Percentiles rank a stretch among this genome's conserved stretches.
These are phyloP conservation scores for Amanita pseudoporphyria DNA, from an alignment of 768 basidiomycete genomes.

Conservation along the genomic window DNA sequence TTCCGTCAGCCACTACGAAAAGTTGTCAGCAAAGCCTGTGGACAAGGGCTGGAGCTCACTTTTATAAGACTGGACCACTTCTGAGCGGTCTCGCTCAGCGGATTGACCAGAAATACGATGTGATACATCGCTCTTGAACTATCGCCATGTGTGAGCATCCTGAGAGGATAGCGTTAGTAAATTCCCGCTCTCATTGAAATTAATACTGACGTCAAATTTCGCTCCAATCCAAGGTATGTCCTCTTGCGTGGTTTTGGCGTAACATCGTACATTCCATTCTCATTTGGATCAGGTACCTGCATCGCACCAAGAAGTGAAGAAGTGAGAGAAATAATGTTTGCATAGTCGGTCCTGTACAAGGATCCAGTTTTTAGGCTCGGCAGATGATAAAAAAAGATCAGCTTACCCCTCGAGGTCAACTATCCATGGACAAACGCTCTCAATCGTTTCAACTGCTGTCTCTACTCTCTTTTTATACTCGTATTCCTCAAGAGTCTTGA, in stretches of 20 bases:
- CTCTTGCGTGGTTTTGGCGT: slow-evolving; percentile 48
- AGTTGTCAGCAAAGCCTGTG: neutral
- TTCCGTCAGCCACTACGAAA: slow-evolving; percentile 48
- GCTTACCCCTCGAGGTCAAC: slow-evolving; percentile 34
- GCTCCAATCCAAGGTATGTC: slow-evolving; percentile 50
- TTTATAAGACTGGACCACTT: slow-evolving; percentile 76
- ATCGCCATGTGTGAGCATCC: slow-evolving; percentile 64
- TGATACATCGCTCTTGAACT: slow-evolving; percentile 56
- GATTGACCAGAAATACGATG: slow-evolving; percentile 71
- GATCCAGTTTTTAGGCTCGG: neutral
- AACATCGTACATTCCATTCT: slow-evolving; percentile 62
- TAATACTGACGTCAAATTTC: slow-evolving; percentile 50
- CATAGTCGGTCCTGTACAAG: slow-evolving; percentile 37
- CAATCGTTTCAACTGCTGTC: slow-evolving; percentile 59
- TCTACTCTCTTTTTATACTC: slow-evolving; percentile 65
- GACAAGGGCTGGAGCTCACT: slow-evolving; percentile 28
- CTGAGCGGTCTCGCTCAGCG: slow-evolving; percentile 76
- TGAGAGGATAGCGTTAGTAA: slow-evolving; percentile 19
- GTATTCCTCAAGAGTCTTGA: slow-evolving; percentile 58
- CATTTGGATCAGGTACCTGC: slow-evolving; percentile 64
- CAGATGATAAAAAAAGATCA: neutral
- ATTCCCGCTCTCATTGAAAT: neutral
- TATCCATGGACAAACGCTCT: slow-evolving; percentile 35
- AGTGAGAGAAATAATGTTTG: slow-evolving; percentile 53
- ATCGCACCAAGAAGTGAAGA: slow-evolving; percentile 67